Evolutionary conservation across 768 basidiomycete species (phyloP).

Genomic region (Lentinula aciculospora): DNA sequence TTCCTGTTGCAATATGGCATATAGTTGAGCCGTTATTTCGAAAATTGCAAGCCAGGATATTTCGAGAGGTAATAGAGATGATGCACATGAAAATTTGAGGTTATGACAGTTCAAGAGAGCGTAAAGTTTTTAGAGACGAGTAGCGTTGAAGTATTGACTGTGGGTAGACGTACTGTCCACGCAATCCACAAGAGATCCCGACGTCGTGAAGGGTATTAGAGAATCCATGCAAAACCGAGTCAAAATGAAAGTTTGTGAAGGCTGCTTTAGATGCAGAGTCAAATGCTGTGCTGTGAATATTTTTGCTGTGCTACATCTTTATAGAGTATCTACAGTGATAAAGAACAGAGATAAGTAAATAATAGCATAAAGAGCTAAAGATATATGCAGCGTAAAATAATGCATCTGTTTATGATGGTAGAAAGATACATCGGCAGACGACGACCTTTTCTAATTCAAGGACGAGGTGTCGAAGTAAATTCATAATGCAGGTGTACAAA

Average conservation of each 20-base stretch:
- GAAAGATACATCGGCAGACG: no score
- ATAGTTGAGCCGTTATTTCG: neutral
- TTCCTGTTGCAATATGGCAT: conserved; percentile 52
- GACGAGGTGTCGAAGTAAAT: no score
- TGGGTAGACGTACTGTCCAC: conserved; percentile 97
- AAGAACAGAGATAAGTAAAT: no score
- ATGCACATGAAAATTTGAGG: conserved; percentile 8
- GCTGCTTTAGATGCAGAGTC: neutral
- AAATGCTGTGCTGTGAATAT: neutral
- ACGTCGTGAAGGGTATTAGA: conserved; percentile 97
- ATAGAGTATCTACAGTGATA: no score
- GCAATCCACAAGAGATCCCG: conserved; percentile 96
- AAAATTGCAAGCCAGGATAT: neutral
- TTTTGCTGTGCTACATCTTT: no score
- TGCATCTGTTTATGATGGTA: no score
- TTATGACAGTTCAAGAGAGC: conserved; percentile 6
- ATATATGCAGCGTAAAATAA: no score
- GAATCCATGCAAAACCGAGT: conserved; percentile 65
- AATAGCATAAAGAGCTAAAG: no score
- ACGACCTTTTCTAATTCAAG: no score
- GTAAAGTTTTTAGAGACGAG: conserved; percentile 19
- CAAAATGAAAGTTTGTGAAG: neutral
- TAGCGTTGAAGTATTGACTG: conserved; percentile 45
- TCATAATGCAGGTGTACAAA: no score
- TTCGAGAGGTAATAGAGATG: conserved; percentile 14